These are phyloP conservation scores for Thielaviopsis ethacetica DNA, from an alignment of 2,329 filamentous ascomycete species.

Conservation along the genomic window DNA sequence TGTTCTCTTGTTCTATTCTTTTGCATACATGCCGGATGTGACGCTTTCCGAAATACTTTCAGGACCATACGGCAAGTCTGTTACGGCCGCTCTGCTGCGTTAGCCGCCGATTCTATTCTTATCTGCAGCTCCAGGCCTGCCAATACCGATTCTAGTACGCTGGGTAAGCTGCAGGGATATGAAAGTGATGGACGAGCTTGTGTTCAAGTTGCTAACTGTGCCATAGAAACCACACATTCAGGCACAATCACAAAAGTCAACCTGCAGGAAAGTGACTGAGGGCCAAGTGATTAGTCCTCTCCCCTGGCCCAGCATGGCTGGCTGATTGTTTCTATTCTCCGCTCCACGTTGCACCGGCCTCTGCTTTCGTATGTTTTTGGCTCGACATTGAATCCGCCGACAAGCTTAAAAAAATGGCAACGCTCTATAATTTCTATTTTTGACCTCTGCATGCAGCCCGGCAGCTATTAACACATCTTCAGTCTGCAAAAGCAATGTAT, in stretches of 20 bases:
- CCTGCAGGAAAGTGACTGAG: too few species aligned
- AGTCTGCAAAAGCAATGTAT: background rate
- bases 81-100: background rate
- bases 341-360: background rate
- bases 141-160: background rate
- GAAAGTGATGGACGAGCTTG: background rate
- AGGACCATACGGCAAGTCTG: background rate
- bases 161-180: background rate
- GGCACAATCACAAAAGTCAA: background rate
- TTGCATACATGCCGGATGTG: background rate
- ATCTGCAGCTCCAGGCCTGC: background rate
- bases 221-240: background rate
- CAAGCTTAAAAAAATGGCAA: background rate
- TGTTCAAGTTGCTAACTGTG: background rate
- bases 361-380: background rate
- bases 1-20: background rate
- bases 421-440: background rate
- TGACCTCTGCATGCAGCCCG: background rate
- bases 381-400: background rate
- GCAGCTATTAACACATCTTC: background rate
- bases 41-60: background rate
- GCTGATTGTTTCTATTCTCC: background rate
- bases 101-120: background rate
- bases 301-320: background rate
- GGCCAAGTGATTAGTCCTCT: background rate